Evolutionary conservation across 2,329 filamentous ascomycete genomes (phyloP), one percentile per base, ranked within the genome.

Genomic region (Fusarium verrucosum): DNA sequence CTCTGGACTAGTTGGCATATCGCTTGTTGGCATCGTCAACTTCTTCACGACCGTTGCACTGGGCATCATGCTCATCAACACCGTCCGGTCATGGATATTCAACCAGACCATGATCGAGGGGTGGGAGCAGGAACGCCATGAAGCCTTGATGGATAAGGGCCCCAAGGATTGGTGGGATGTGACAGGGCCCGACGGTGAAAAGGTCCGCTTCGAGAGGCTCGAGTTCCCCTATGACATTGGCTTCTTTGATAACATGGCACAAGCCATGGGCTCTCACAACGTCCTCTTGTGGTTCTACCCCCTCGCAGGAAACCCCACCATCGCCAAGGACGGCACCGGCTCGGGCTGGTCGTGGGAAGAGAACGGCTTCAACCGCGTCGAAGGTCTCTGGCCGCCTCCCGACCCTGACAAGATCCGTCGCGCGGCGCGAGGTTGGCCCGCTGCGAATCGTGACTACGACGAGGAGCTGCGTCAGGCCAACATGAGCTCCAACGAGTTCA

Each of bases 161-260:
- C 77, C 78, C 30, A 75, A 72, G n/a, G 76, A 80, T 50, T 83
- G 77, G 76, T 83, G 80, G 80, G 75, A 78, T 26, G 59, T 78
- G 10, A 69, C 62, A 22, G 74, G 72, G 1, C 72, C 74, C 10
- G 75, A 76, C 30, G 77, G 76, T 9, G 74, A 77, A 25, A 72
- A 79, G 53, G 62, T 88, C 4, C 77, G 80, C 11, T 83, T 91
- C 38, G 80, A 84, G 55, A 84, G 82, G 50, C 85, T 94, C 69
- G 90, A 94, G 75, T 95, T 92, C 69, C 92, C 92, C 0, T 95
- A 93, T 76, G 92, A 96, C 71, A 78, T 94, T 40, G 91, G 90
- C 45, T 80, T 95, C 69, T 92, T 87, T 78, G 74, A 79, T 32
- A 96, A 96, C 74, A 82, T 94, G 73, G 82, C 84, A 16, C 88